Conservation (phyloP, 768 basidiomycete species). For the Chalciporus piperatus region DNA sequence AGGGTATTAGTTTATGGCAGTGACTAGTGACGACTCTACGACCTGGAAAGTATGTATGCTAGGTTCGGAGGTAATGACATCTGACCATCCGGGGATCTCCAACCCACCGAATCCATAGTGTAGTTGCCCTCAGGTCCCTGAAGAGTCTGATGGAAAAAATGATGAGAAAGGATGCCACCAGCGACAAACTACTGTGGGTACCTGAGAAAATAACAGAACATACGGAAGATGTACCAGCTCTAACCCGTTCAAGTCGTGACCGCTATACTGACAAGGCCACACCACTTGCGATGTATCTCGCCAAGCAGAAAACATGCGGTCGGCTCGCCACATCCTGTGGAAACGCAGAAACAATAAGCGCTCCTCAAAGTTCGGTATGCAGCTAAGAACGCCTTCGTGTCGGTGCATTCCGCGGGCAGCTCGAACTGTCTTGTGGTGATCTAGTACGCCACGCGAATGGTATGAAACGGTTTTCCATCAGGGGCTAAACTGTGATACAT, state of each 20-base stretch:
- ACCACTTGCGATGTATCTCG: constrained; percentile 19
- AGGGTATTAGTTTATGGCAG: constrained; percentile 9
- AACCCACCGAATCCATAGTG: neutral
- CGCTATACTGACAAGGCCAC: constrained; percentile 20
- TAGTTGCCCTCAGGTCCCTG: neutral
- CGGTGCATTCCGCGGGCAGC: constrained; percentile 8
- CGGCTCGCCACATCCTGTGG: constrained; percentile 13
- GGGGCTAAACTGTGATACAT: neutral
- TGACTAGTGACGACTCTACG: constrained; percentile 5
- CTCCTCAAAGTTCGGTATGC: constrained; percentile 11
- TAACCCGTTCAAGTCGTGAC: neutral
- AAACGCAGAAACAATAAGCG: constrained; percentile 12
- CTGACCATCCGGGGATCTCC: constrained; percentile 11
- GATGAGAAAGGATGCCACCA: neutral
- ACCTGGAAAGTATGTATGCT: constrained; percentile 10
- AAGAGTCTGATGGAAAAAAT: neutral
- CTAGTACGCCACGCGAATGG: constrained; percentile 16
- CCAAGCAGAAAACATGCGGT: constrained; percentile 42
- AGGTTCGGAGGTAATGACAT: constrained; percentile 7
- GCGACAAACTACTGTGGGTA: neutral
- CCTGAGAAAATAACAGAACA: neutral
- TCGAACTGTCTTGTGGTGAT: constrained; percentile 13
- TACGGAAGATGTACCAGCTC: neutral
- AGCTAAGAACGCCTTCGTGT: constrained; percentile 5
- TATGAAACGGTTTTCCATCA: constrained; percentile 6